A percentile compares a stretch with the other conserved stretches of the same genome.
phyloP scores from a whole-genome alignment of 192 early-diverging fungal species.

The Podila minutissima region DNA sequence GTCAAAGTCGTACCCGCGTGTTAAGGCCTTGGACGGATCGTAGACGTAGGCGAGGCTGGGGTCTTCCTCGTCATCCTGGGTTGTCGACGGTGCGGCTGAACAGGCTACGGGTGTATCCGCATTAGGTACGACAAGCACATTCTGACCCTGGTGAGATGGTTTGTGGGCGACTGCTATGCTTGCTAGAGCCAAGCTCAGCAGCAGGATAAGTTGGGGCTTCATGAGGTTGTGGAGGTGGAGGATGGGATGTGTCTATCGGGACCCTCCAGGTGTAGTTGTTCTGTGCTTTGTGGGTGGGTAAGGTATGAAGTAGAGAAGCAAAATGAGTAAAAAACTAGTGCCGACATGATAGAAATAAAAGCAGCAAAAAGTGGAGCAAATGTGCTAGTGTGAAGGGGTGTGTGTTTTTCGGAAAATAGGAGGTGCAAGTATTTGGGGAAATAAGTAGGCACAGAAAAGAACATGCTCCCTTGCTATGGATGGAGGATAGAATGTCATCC shows the following conservation, averaged over 20 bases:
- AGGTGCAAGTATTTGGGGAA: no score
- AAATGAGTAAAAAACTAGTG: neutral
- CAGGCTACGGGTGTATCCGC: neutral
- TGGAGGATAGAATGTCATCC: no score
- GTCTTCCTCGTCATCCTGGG: neutral
- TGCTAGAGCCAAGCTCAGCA: constrained; percentile 30
- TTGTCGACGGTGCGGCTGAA: neutral
- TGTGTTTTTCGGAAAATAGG: no score
- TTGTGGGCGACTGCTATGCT: constrained; percentile 9
- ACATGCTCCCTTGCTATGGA: no score
- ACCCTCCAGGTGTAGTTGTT: no score
- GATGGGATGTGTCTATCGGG: no score
- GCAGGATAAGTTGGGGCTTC: constrained; percentile 31
- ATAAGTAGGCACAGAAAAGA: no score
- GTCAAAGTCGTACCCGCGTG: constrained; percentile 28
- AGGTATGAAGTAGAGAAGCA: neutral
- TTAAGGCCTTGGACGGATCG: constrained; percentile 27
- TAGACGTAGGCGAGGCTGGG: constrained; percentile 9
- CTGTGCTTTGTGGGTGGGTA: no score
- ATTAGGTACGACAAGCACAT: neutral
- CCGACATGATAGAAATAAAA: neutral
- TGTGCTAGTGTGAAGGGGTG: neutral
- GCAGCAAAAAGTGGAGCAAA: neutral
- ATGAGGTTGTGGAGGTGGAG: neutral
- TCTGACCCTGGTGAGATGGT: neutral